Base-by-base conservation (phyloP, 148 eudicot genomes). In the Fallopia convolvulus region DNA sequence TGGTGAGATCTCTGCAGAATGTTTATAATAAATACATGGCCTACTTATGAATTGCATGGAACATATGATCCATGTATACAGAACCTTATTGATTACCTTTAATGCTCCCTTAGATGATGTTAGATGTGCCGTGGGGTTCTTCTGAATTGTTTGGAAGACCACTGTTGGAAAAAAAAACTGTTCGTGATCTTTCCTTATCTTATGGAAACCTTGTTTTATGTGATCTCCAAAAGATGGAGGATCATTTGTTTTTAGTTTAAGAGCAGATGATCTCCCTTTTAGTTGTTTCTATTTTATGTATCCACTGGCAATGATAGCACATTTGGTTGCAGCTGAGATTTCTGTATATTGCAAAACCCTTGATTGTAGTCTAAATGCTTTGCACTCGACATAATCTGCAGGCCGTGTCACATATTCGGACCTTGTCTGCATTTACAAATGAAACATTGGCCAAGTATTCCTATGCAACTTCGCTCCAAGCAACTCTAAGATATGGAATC, bases 381-480 rank as follows among this genome's bases (percentile, higher is more conserved):
- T 52, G 58, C 20, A n/a, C 58, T n/a, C 20, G 20, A 52, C 17
- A 63, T 63, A 68, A 33, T 36, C 71, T 87, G 83, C 90, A 95
- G 99, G 99, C 99, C 55, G 88, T 95, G 61, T 92, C 97, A 13
- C 88, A 92, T 83, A 76, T 85, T 66, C 86, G 93, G 81, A 95
- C 99, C 75, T 86, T 95, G 77, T 92, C 87, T 83, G 92, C 94
- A 10, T 95, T 89, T 83, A 92, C 99, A 48, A 95, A 95, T 72
- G 99, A 95, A 82, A 95, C 99, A 49, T 81, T 95, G 86, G 99
- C 99, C 77, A 95, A 95, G 81, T 95, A 95, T 81, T 95, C 99
- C 52, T 95, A 95, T 83, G 99, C 99, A 58, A 92, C 97, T 52
- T 92, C 99, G 15, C 90, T 95, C 56, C 99, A 95, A 88, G 99